Evolutionary conservation across 306 rosid species (phyloP).

Genomic region (Comarum palustre): DNA sequence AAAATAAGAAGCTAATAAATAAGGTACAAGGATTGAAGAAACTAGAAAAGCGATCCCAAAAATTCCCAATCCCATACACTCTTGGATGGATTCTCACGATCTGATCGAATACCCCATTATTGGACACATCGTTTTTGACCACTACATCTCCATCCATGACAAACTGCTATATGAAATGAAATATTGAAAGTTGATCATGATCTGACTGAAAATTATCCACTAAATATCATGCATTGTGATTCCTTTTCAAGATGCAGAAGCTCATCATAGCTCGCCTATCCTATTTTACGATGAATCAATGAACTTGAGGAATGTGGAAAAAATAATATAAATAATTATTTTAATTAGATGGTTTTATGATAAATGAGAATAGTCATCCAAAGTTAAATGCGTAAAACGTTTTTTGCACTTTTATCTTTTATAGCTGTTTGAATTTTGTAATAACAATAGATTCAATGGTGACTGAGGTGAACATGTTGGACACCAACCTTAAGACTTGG

Average conservation of each 20-base stretch:
- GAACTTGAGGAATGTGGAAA: too few species aligned
- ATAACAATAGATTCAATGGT: too few species aligned
- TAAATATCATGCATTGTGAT: background rate
- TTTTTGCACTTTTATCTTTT: too few species aligned
- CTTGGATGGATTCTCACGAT: conserved; percentile 40
- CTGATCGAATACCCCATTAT: conserved; percentile 23
- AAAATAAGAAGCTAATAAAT: conserved; percentile 9
- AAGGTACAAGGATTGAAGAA: conserved; percentile 27
- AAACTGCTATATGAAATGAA: background rate
- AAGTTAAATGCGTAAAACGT: too few species aligned
- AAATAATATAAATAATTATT: too few species aligned
- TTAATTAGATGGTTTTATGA: too few species aligned
- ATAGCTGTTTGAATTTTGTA: too few species aligned
- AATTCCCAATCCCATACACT: background rate
- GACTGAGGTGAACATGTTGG: too few species aligned
- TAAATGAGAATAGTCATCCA: too few species aligned
- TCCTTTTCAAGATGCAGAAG: background rate
- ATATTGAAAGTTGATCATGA: conserved; percentile 7
- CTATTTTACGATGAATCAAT: background rate
- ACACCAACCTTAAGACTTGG: too few species aligned
- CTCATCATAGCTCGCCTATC: background rate
- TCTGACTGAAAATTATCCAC: background rate
- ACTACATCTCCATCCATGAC: conserved; percentile 6
- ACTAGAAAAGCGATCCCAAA: conserved; percentile 18
- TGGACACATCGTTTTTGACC: conserved; percentile 18